phyloP scores from a whole-genome alignment of 2,329 filamentous ascomycete species.

The Phyllachora maydis region DNA sequence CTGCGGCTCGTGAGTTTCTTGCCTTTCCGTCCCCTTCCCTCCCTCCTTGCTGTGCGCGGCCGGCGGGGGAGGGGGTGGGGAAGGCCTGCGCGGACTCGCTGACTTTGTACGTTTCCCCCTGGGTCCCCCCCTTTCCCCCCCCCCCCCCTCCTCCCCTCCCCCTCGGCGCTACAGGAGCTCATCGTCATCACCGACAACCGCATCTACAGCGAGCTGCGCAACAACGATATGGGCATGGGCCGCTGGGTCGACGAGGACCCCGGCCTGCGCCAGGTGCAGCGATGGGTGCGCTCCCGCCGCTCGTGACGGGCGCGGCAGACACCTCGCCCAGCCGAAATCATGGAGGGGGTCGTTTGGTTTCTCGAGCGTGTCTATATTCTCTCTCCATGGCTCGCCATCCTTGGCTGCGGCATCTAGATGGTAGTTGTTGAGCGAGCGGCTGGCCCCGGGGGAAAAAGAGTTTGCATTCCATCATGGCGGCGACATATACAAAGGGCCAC shows the following conservation, averaged over 20 bases:
- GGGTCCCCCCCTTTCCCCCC: constrained; percentile 1
- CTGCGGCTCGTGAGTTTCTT: constrained; percentile 33
- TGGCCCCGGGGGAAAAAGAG: too few relatives aligned
- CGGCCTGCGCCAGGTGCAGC: constrained; percentile 30
- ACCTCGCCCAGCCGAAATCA: not conserved
- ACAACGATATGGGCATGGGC: constrained; percentile 29
- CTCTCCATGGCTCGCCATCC: too few relatives aligned
- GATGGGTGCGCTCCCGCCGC: constrained; percentile 31
- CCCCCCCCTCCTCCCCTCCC: constrained; percentile 1
- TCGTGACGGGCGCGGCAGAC: constrained; percentile 1
- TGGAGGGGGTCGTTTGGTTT: not conserved
- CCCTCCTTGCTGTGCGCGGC: constrained; percentile 1
- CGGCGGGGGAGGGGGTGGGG: not conserved
- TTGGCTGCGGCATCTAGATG: too few relatives aligned
- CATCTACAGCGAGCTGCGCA: constrained; percentile 32
- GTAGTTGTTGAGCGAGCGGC: too few relatives aligned
- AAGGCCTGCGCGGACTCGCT: too few relatives aligned
- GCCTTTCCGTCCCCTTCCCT: not conserved
- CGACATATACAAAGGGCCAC: too few relatives aligned
- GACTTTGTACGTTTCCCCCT: not conserved
- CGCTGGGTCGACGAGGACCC: constrained; percentile 45
- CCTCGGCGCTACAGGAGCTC: constrained; percentile 34
- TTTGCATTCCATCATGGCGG: too few relatives aligned
- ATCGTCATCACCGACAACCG: constrained; percentile 34
- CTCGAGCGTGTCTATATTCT: constrained; percentile 1